Conservation (phyloP, 306 rosid genomes). For the Cucurbita ficifolia region DNA sequence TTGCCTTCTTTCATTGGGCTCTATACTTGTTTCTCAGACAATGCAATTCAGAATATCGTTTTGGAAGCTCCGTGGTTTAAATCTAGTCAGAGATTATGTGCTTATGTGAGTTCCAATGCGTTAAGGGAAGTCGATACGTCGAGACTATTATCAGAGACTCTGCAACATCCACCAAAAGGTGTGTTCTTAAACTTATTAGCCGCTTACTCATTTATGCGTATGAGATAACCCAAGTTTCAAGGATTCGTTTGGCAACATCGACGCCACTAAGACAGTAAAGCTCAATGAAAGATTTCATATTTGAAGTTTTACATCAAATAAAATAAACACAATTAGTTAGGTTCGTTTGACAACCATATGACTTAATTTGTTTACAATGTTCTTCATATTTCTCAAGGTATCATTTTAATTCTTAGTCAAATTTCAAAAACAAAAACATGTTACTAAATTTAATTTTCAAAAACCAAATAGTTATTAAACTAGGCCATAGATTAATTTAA, state of each 20-base stretch:
- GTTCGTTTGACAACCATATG: too few relatives aligned
- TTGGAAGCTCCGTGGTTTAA: slow-evolving; percentile 73
- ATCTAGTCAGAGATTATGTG: slow-evolving; percentile 55
- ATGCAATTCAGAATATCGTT: slow-evolving; percentile 47
- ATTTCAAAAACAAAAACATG: too few relatives aligned
- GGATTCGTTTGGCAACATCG: background rate
- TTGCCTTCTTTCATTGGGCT: background rate
- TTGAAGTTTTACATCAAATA: background rate
- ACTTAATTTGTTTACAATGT: too few relatives aligned
- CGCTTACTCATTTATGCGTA: background rate
- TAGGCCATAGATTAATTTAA: too few relatives aligned
- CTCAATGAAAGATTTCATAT: background rate
- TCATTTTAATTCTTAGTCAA: too few relatives aligned
- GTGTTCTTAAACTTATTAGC: background rate
- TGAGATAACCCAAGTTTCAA: background rate
- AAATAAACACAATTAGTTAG: background rate
- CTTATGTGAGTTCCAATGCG: slow-evolving; percentile 73
- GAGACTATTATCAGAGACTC: slow-evolving; percentile 40
- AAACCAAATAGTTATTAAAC: too few relatives aligned
- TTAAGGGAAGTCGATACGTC: slow-evolving; percentile 78
- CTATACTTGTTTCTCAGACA: slow-evolving; percentile 22
- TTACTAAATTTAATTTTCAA: too few relatives aligned
- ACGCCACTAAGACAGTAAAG: background rate
- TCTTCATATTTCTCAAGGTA: too few relatives aligned
- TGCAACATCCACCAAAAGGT: slow-evolving; percentile 30